Conservation (phyloP, 352 stramenopile species). For the Phytophthora podocarpi region DNA sequence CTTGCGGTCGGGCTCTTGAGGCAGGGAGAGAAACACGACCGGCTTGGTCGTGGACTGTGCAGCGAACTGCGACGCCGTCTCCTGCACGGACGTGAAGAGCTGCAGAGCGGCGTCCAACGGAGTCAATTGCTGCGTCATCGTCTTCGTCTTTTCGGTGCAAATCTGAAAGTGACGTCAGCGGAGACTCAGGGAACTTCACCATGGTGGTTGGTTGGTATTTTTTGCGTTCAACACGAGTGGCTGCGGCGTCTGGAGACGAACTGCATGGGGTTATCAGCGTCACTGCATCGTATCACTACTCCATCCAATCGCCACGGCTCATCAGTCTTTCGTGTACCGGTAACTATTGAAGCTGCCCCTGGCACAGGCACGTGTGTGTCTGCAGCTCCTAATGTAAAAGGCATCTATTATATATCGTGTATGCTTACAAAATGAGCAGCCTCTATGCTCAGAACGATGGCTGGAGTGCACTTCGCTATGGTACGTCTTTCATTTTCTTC, state of each 20-base stretch:
- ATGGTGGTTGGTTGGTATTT: background rate
- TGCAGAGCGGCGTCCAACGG: slow-evolving; percentile 25
- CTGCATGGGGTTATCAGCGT: slow-evolving; percentile 9
- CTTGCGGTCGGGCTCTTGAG: slow-evolving; percentile 18
- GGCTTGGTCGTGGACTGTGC: slow-evolving; percentile 18
- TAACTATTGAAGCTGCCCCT: too few species aligned
- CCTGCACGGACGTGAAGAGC: slow-evolving; percentile 19
- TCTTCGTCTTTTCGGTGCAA: background rate
- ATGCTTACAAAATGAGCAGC: slow-evolving; percentile 9
- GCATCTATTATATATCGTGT: slow-evolving; percentile 19
- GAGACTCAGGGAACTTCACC: background rate
- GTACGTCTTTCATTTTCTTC: slow-evolving; percentile 5
- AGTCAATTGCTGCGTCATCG: slow-evolving; percentile 21
- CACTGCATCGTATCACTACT: background rate
- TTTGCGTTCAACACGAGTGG: slow-evolving; percentile 23
- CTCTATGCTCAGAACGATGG: background rate
- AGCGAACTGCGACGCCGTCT: background rate
- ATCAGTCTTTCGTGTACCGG: slow-evolving; percentile 6
- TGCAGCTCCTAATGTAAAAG: too few species aligned
- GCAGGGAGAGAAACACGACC: slow-evolving; percentile 32
- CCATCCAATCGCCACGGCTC: background rate
- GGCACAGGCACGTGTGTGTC: too few species aligned
- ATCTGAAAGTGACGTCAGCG: slow-evolving; percentile 20
- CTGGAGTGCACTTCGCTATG: background rate
- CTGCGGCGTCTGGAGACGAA: slow-evolving; percentile 13